Evolutionary conservation across 306 rosid species (phyloP).

Genomic region (Glycine tomentella): DNA sequence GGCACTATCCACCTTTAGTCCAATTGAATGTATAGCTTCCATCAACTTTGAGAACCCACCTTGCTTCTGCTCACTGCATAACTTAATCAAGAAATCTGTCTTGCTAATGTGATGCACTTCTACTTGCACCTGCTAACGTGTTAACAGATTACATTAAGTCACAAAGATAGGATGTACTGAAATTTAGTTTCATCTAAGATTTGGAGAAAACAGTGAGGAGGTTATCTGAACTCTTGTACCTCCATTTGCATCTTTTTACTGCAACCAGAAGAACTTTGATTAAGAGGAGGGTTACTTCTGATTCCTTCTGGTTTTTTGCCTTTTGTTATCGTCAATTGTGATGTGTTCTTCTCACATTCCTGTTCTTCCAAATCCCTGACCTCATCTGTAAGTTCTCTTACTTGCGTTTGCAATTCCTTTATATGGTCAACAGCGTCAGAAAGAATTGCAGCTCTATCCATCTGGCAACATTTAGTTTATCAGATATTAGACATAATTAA

Average conservation of each 20-base stretch:
- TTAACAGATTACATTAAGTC: conserved; percentile 25
- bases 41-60: conserved; percentile 72
- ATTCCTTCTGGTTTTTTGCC: conserved; percentile 43
- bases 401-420: conserved; percentile 63
- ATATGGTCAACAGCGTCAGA: conserved; percentile 77
- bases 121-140: conserved; percentile 57
- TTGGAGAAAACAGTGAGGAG: background rate
- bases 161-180: background rate
- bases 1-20: conserved; percentile 66
- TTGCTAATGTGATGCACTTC: conserved; percentile 68
- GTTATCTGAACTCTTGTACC: conserved; percentile 49
- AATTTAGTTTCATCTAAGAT: background rate
- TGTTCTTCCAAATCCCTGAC: conserved; percentile 59
- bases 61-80: conserved; percentile 55
- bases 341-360: conserved; percentile 45
- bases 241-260: conserved; percentile 42
- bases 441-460: conserved; percentile 74
- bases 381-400: conserved; percentile 60
- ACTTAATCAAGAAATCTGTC: conserved; percentile 61
- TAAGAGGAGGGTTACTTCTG: conserved; percentile 36
- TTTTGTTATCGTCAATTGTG: conserved; percentile 34
- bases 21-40: conserved; percentile 69
- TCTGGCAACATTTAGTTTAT: conserved; percentile 53
- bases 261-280: conserved; percentile 45
- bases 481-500: conserved; percentile 25